These are phyloP conservation scores for Salvia sclarea DNA, from an alignment of 305 asterid species.

Conservation along the genomic window DNA sequence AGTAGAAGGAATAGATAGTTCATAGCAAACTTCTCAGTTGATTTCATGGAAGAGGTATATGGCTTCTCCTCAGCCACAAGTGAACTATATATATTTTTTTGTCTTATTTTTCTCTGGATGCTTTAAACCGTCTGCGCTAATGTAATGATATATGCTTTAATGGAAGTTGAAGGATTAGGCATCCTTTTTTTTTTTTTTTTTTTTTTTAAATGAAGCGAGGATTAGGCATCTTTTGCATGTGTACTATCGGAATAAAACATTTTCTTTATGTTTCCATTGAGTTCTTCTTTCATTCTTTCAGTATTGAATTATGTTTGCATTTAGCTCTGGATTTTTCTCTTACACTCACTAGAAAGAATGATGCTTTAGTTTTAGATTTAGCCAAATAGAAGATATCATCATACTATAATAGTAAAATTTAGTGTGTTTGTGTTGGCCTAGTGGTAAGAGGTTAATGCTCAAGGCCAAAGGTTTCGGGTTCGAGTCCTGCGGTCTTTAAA, in stretches of 20 bases:
- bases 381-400: no score
- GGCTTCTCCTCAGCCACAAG: background rate
- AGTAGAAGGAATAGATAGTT: conserved; percentile 13
- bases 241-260: background rate
- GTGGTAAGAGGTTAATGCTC: no score
- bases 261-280: background rate
- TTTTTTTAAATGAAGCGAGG: no score
- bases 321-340: no score
- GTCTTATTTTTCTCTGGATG: background rate
- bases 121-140: background rate
- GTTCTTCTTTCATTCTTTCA: background rate
- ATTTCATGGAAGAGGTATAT: background rate
- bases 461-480: no score
- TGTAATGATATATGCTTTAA: background rate
- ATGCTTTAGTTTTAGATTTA: no score
- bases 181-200: no score
- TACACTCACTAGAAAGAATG: no score
- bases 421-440: no score
- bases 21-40: background rate
- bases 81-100: background rate
- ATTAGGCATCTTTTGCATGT: background rate
- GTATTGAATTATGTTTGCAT: background rate
- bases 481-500: no score
- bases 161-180: background rate
- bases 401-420: no score